Conservation (phyloP, 2,329 filamentous ascomycete genomes). For the Grosmannia penicillata region DNA sequence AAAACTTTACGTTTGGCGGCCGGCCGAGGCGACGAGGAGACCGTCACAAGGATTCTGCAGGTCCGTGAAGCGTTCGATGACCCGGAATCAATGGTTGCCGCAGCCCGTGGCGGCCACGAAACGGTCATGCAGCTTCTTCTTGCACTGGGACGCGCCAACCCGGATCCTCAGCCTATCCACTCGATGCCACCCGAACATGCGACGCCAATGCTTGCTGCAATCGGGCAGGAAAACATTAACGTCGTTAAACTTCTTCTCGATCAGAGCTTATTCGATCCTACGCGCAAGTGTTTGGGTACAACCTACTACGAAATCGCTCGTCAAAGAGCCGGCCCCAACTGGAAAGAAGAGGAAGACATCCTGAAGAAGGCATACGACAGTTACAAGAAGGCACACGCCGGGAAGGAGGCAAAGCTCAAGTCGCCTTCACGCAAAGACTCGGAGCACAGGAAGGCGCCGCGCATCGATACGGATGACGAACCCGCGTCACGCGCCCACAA, state of each 20-base stretch:
- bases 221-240: constrained; percentile 74
- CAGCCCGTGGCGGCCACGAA: constrained; percentile 81
- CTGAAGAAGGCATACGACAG: constrained; percentile 63
- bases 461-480: constrained; percentile 31
- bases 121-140: constrained; percentile 69
- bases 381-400: constrained; percentile 32
- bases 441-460: constrained; percentile 27
- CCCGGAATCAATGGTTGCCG: constrained; percentile 76
- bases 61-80: constrained; percentile 52
- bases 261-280: constrained; percentile 69
- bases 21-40: constrained; percentile 45
- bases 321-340: constrained; percentile 69
- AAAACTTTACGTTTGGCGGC: constrained; percentile 47
- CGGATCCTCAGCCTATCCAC: constrained; percentile 53
- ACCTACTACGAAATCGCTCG: constrained; percentile 81
- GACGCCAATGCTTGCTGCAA: constrained; percentile 87
- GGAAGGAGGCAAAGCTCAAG: constrained; percentile 32
- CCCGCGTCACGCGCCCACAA: constrained; percentile 22
- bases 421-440: constrained; percentile 29
- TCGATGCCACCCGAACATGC: constrained; percentile 54
- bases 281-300: constrained; percentile 58
- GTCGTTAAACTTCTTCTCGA: constrained; percentile 69
- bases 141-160: constrained; percentile 48
- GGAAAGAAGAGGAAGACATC: constrained; percentile 75
- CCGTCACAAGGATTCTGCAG: constrained; percentile 44